These are phyloP conservation scores for Drechslera avenae DNA, from an alignment of 2,329 filamentous ascomycete species.

Conservation along the genomic window DNA sequence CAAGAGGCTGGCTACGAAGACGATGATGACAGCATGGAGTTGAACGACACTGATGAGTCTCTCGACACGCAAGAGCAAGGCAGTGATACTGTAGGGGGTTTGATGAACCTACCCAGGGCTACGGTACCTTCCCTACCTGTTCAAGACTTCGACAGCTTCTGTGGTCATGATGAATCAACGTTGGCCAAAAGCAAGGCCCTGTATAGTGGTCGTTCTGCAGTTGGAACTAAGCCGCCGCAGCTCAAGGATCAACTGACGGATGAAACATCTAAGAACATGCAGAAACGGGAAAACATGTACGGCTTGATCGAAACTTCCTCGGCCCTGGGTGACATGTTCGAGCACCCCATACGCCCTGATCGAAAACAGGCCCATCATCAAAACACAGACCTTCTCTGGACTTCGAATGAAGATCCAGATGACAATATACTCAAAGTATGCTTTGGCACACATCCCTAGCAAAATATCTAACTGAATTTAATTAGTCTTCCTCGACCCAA, in stretches of 20 bases:
- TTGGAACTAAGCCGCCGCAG: background rate
- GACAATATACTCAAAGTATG: too few relatives aligned
- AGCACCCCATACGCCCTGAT: too few relatives aligned
- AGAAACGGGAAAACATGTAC: too few relatives aligned
- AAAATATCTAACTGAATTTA: background rate
- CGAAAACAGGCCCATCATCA: too few relatives aligned
- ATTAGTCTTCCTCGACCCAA: background rate
- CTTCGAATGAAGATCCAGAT: too few relatives aligned
- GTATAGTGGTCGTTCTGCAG: background rate
- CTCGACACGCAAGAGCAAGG: background rate
- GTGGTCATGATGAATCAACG: background rate
- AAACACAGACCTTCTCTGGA: too few relatives aligned
- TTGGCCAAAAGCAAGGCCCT: background rate
- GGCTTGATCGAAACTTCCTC: too few relatives aligned
- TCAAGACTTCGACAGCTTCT: slow-evolving; percentile 3
- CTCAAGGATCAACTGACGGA: background rate
- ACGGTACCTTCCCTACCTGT: background rate
- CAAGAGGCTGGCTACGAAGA: slow-evolving; percentile 20
- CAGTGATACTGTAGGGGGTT: slow-evolving; percentile 11
- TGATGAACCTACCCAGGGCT: slow-evolving; percentile 10
- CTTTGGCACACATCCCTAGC: too few relatives aligned
- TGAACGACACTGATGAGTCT: slow-evolving; percentile 12
- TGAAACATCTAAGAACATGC: too few relatives aligned
- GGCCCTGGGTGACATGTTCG: too few relatives aligned
- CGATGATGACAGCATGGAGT: slow-evolving; percentile 25